phyloP scores from a whole-genome alignment of 2,329 filamentous ascomycete species.

The Blastomyces percursus region DNA sequence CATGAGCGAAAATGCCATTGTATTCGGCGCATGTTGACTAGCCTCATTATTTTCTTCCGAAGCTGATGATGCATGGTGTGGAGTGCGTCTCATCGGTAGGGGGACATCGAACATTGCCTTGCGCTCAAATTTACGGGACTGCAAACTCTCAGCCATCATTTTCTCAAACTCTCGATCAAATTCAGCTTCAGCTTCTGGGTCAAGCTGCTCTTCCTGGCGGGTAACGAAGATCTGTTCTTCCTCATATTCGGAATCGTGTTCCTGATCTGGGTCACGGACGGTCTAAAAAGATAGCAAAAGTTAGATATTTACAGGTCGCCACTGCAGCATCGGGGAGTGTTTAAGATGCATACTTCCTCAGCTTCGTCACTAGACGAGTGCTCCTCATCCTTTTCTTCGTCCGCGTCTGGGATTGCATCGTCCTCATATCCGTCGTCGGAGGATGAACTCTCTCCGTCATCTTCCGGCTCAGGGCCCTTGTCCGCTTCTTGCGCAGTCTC shows the following conservation, averaged over 20 bases:
- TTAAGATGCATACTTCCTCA: constrained; percentile 20
- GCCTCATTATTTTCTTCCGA: constrained; percentile 27
- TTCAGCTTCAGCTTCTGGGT: constrained; percentile 89
- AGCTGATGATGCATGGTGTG: constrained; percentile 45
- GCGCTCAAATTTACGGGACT: constrained; percentile 90
- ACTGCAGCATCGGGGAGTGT: constrained; percentile 11
- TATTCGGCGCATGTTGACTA: constrained; percentile 38
- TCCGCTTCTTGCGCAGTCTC: constrained; percentile 59
- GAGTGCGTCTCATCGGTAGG: constrained; percentile 67
- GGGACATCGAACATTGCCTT: constrained; percentile 95
- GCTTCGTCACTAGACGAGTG: constrained; percentile 41
- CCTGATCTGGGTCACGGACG: constrained; percentile 32
- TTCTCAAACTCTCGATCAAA: constrained; percentile 97
- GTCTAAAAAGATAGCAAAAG: constrained; percentile 20
- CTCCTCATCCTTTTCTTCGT: constrained; percentile 49
- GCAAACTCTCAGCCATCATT: constrained; percentile 95
- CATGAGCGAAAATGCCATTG: constrained; percentile 94
- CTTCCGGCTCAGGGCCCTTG: constrained; percentile 59
- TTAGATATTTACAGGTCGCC: neutral
- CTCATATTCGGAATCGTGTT: constrained; percentile 49
- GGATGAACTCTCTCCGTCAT: constrained; percentile 56
- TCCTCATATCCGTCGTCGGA: constrained; percentile 68
- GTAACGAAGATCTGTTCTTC: constrained; percentile 90
- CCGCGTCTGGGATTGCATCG: constrained; percentile 43
- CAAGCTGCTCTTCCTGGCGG: constrained; percentile 75